Evolutionary conservation across 106 monocot genomes (phyloP).

Genomic region (Dactylorhiza incarnata): DNA sequence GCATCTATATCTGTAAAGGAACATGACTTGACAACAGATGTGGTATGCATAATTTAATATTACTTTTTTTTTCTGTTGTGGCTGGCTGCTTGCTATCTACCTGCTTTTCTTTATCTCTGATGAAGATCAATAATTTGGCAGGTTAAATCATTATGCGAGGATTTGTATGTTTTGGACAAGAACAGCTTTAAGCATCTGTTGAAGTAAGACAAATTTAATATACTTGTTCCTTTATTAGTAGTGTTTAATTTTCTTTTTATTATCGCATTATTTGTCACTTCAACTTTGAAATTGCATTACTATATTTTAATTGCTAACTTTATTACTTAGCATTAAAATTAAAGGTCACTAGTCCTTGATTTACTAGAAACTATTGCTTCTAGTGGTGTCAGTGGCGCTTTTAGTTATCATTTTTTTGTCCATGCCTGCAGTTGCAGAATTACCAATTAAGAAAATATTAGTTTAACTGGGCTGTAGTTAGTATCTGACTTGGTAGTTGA

Average conservation of each 20-base stretch:
- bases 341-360: neutral
- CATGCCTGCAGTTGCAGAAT: neutral
- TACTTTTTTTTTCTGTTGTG: neutral
- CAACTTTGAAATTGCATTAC: neutral
- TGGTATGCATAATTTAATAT: conserved; percentile 35
- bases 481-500: neutral
- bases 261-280: neutral
- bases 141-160: conserved; percentile 77
- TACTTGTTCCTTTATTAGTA: neutral
- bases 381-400: neutral
- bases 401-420: neutral
- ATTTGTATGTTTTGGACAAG: conserved; percentile 77
- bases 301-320: neutral
- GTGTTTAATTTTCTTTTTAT: neutral
- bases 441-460: neutral
- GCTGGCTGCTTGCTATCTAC: neutral
- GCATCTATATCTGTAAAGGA: conserved; percentile 50
- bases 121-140: conserved; percentile 10
- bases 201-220: conserved; percentile 32
- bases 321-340: neutral
- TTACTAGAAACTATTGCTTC: neutral
- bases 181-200: conserved; percentile 91
- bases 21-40: conserved; percentile 79
- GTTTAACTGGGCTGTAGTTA: neutral
- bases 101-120: neutral